These are phyloP conservation scores for Triticum turgidum DNA, from an alignment of 176 grass and related monocot species.

Conservation along the genomic window DNA sequence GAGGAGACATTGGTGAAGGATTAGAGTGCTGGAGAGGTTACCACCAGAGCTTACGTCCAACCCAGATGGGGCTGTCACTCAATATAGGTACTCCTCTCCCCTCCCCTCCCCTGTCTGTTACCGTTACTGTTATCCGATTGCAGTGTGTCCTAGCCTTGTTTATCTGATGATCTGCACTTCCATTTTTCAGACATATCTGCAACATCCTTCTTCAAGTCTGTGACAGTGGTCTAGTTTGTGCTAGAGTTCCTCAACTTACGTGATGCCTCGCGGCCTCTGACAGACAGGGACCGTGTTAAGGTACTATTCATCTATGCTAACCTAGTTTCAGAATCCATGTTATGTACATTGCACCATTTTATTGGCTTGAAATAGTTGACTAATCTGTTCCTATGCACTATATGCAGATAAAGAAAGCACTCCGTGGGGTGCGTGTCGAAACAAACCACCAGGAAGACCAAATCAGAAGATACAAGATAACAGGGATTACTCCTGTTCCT, in stretches of 20 bases:
- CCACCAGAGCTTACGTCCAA: conserved; percentile 85
- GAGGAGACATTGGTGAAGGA: conserved; percentile 61
- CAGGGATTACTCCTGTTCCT: conserved; percentile 50
- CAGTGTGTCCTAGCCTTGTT: background rate
- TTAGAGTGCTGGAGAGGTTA: conserved; percentile 91
- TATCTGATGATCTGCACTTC: background rate
- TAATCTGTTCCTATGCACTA: background rate
- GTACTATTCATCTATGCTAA: conserved; percentile 5
- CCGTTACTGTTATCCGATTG: background rate
- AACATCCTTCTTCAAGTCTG: conserved; percentile 80
- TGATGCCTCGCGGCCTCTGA: conserved; percentile 44
- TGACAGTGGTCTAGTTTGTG: conserved; percentile 58
- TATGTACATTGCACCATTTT: background rate
- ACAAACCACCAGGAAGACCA: conserved; percentile 54
- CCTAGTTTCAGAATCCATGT: background rate
- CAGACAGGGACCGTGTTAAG: conserved; percentile 62
- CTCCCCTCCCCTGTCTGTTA: background rate
- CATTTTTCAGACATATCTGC: conserved; percentile 74
- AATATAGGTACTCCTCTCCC: conserved; percentile 53
- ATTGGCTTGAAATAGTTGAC: background rate
- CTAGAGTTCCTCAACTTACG: conserved; percentile 42
- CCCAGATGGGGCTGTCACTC: conserved; percentile 82
- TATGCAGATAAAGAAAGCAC: conserved; percentile 71
- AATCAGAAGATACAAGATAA: conserved; percentile 75
- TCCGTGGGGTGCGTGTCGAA: conserved; percentile 67